Evolutionary conservation across 805 yeast species (phyloP), one percentile per base, ranked within the genome.

Genomic region (Grigorovia transvaalensis): DNA sequence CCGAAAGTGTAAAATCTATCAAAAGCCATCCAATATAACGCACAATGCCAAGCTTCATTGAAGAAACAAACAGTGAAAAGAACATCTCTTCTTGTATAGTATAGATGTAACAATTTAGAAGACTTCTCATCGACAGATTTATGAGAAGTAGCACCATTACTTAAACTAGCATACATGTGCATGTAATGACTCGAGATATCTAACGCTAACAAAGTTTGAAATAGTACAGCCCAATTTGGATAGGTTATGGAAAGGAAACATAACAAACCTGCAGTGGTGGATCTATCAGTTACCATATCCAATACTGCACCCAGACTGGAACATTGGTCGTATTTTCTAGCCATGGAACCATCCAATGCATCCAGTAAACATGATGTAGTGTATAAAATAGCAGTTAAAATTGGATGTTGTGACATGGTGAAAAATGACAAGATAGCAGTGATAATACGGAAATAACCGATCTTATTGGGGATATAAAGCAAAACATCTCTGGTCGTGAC

Each of bases 261-360:
- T 59, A 93, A 82, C 62, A 93, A 76, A n/a, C 96, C 85, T 13
- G 95, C 80, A 0, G 99, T 93, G 13, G 99, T 90, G 66, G 97
- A 93, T 64, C 99, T 78, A 68, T 93, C 99, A 18, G 99, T 91
- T 35, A 93, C 97, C 99, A 93, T 93, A 69, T 93, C 99, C 60
- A 93, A 77, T 19, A 95, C 96, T 18, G 99, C 98, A 41, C 99
- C 99, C 59, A 88, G 88, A 58, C 80, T 78, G 35, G 97, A 87
- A 15, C 96, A 84, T 68, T 93, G 99, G 66, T 86, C 80, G 66
- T 76, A 88, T 61, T 77, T 78, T 56, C 99, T 78, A 4, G 99
- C 99, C 52, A 96, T 95, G 51, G 84, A 82, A 4, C 99, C 99
- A 67, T 93, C 99, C 53, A 89, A 79, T 0, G 99, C 99, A 69